Evolutionary conservation across 371 early-diverging fungal genomes (phyloP), one percentile per base, ranked within the genome.

Genomic region (Gilbertella persicaria): DNA sequence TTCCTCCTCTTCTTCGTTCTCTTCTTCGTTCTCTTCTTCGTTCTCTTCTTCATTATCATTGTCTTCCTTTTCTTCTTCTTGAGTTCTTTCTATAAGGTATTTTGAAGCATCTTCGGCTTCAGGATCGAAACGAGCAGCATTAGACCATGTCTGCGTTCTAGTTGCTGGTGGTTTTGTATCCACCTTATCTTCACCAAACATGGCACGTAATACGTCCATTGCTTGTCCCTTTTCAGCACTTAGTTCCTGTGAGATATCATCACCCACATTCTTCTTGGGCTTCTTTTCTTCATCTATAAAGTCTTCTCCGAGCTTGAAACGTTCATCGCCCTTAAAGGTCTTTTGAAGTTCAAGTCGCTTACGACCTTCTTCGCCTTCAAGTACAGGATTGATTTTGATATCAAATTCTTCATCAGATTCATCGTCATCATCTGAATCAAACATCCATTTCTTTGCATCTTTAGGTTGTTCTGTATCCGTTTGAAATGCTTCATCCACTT

Each of bases 291-390:
- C 73, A 23, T 85, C 80, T 50, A 80, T 64, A 49, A 83, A 83
- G 38, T 80, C 84, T 55, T 76, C 75, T 28, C 73, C 72, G 44
- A 83, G 38, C 24, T 83, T 80, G 72, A 83, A 83, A 58, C 83
- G 81, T 0, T 78, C 76, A 58, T 83, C 83, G n/a, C 75, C 66
- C 40, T 79, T 78, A 41, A 78, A 80, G 28, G 56, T 63, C 19
- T 70, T 78, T 56, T 83, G 83, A 46, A 83, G 60, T 50, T 73
- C 70, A 25, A 83, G 58, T 38, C 79, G 45, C 14, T 78, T 74
- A 21, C 76, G 76, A 25, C 83, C 83, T 38, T 63, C 77, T 39
- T 79, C 81, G 2, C 83, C 83, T 58, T 83, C 83, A 23, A 83
- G 66, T 12, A 78, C 79, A 23, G 80, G 79, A 47, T 83, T 80